A percentile compares a stretch with the other conserved stretches of the same genome.
phyloP scores from a whole-genome alignment of 176 grass and related monocot species.

The Carex cristatella region DNA sequence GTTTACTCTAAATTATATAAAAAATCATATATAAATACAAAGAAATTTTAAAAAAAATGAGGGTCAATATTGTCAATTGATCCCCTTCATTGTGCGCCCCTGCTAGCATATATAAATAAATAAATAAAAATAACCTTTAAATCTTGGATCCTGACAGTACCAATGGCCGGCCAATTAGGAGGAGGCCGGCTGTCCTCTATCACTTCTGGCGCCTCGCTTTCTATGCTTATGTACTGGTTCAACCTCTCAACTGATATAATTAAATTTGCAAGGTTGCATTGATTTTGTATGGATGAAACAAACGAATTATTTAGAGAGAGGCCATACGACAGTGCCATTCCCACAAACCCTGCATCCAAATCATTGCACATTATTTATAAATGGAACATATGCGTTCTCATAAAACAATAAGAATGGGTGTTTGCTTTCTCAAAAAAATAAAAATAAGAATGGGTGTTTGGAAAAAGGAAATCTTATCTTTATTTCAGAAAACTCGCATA shows the following conservation, averaged over 20 bases:
- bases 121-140: slow-evolving; percentile 50
- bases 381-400: not conserved
- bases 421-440: not conserved
- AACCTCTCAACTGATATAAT: slow-evolving; percentile 93
- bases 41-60: too few relatives aligned
- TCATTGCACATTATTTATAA: not conserved
- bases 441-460: not conserved
- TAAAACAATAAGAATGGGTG: not conserved
- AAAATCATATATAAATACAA: too few relatives aligned
- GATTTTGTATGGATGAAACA: slow-evolving; percentile 77
- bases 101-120: not conserved
- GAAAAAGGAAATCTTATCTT: not conserved
- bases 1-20: too few relatives aligned
- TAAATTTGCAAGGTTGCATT: slow-evolving; percentile 68
- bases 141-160: slow-evolving; percentile 61
- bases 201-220: slow-evolving; percentile 59
- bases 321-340: slow-evolving; percentile 93
- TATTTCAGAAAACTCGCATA: not conserved
- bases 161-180: slow-evolving; percentile 66
- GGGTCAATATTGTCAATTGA: too few relatives aligned
- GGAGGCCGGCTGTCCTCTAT: slow-evolving; percentile 53
- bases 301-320: slow-evolving; percentile 76
- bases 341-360: slow-evolving; percentile 64
- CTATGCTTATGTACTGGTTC: slow-evolving; percentile 78
- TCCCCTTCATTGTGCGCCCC: too few relatives aligned